Evolutionary conservation across 306 rosid genomes (phyloP).

Genomic region (Fragaria ananassa): DNA sequence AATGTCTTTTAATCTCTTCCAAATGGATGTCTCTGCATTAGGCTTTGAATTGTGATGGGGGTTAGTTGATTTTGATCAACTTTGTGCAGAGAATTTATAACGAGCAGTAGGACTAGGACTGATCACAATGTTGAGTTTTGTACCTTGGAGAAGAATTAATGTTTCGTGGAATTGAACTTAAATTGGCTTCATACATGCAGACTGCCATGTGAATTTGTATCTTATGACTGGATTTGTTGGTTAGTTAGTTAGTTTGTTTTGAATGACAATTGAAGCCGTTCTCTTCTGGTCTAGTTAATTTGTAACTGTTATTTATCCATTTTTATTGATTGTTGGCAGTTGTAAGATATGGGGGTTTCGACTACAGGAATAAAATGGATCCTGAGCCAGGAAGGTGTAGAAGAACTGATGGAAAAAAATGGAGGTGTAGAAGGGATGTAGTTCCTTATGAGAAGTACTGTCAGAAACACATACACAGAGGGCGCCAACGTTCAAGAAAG

Average conservation of each 20-base stretch:
- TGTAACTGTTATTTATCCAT: conserved; percentile 16
- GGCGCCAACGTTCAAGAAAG: conserved; percentile 98
- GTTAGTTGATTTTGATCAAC: not conserved
- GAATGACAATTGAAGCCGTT: not conserved
- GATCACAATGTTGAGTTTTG: not conserved
- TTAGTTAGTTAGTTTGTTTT: not conserved
- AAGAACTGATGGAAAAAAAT: conserved; percentile 94
- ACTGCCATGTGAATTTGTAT: not conserved
- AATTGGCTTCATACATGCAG: not conserved
- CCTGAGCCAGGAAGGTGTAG: conserved; percentile 73
- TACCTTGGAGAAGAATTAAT: not conserved
- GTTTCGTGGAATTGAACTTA: not conserved
- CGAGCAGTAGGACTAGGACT: not conserved
- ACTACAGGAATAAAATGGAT: conserved; percentile 41
- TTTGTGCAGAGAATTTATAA: not conserved
- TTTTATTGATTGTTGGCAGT: conserved; percentile 32
- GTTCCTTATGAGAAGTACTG: conserved; percentile 68
- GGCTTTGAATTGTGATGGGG: not conserved
- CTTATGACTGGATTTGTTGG: not conserved
- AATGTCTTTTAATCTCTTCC: not conserved
- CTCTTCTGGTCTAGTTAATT: conserved; percentile 8
- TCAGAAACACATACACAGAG: conserved; percentile 79
- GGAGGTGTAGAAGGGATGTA: conserved; percentile 62
- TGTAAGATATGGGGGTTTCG: conserved; percentile 41
- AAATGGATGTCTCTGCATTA: not conserved